These are phyloP conservation scores for Boletus reticulatus DNA, from an alignment of 768 basidiomycete genomes.

Conservation along the genomic window DNA sequence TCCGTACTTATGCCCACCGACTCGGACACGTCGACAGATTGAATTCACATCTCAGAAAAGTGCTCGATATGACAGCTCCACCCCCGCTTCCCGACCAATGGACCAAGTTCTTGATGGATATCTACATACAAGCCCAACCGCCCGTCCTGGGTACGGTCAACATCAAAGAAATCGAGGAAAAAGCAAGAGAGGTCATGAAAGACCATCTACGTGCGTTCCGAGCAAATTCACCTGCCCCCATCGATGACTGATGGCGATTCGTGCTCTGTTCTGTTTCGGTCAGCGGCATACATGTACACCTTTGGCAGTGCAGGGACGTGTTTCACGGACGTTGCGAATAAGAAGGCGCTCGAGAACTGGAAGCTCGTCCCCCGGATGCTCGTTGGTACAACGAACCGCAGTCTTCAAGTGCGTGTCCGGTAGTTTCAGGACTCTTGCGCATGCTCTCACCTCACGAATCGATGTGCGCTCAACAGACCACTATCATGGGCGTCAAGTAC, in stretches of 20 bases:
- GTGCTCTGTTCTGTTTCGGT: no score
- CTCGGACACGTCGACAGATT: not conserved
- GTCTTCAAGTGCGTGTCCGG: constrained; percentile 48
- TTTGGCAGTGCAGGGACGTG: constrained; percentile 74
- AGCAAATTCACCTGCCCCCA: not conserved
- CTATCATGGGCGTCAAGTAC: constrained; percentile 65
- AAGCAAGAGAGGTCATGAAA: constrained; percentile 61
- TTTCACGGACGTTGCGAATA: constrained; percentile 67
- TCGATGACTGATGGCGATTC: not conserved
- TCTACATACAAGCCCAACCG: constrained; percentile 18
- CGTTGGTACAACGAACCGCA: constrained; percentile 53
- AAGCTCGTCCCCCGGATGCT: constrained; percentile 84
- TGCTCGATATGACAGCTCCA: constrained; percentile 16
- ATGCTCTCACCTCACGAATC: not conserved
- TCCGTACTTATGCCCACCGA: not conserved
- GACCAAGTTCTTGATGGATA: constrained; percentile 21
- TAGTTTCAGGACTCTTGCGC: no score
- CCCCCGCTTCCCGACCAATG: constrained; percentile 24
- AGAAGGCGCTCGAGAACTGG: constrained; percentile 60
- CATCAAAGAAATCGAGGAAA: constrained; percentile 61
- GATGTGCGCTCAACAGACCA: constrained; percentile 43
- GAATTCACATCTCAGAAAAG: not conserved
- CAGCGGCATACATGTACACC: constrained; percentile 74
- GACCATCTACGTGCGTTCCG: constrained; percentile 47
- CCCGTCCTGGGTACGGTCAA: constrained; percentile 55